A percentile compares a stretch with the other conserved stretches of the same genome.
Conservation (phyloP, 2,329 filamentous ascomycete genomes). For the Talaromyces marneffei region DNA sequence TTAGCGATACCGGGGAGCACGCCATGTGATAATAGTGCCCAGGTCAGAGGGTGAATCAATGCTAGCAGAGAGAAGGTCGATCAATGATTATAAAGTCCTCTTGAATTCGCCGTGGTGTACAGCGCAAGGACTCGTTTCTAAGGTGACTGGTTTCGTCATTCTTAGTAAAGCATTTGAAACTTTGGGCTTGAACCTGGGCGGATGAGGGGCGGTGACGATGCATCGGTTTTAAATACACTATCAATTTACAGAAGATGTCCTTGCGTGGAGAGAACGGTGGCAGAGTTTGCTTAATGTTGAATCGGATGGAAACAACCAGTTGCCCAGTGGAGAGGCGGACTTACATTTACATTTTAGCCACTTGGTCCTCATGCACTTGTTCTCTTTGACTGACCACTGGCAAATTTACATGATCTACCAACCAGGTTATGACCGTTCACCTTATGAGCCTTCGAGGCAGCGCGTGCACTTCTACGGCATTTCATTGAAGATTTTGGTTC, state of each 20-base stretch:
- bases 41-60: background rate
- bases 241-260: slow-evolving; percentile 35
- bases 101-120: slow-evolving; percentile 40
- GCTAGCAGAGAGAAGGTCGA: slow-evolving; percentile 43
- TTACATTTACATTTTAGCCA: slow-evolving; percentile 4
- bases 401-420: slow-evolving; percentile 1
- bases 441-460: slow-evolving; percentile 32
- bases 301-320: slow-evolving; percentile 5
- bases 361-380: background rate
- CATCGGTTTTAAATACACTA: slow-evolving; percentile 33
- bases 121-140: slow-evolving; percentile 45
- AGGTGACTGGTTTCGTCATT: slow-evolving; percentile 48
- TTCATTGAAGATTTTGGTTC: slow-evolving; percentile 35
- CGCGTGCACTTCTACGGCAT: slow-evolving; percentile 27
- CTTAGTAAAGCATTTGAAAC: slow-evolving; percentile 46
- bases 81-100: slow-evolving; percentile 43
- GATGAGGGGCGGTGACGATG: slow-evolving; percentile 40
- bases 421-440: slow-evolving; percentile 6
- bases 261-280: slow-evolving; percentile 34
- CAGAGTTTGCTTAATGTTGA: slow-evolving; percentile 28
- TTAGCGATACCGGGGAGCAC: slow-evolving; percentile 49
- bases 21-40: slow-evolving; percentile 51
- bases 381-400: background rate
- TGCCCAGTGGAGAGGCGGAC: background rate
- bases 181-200: slow-evolving; percentile 47